Evolutionary conservation across 2,329 filamentous ascomycete genomes (phyloP).

Genomic region (Sarocladium oryzae): DNA sequence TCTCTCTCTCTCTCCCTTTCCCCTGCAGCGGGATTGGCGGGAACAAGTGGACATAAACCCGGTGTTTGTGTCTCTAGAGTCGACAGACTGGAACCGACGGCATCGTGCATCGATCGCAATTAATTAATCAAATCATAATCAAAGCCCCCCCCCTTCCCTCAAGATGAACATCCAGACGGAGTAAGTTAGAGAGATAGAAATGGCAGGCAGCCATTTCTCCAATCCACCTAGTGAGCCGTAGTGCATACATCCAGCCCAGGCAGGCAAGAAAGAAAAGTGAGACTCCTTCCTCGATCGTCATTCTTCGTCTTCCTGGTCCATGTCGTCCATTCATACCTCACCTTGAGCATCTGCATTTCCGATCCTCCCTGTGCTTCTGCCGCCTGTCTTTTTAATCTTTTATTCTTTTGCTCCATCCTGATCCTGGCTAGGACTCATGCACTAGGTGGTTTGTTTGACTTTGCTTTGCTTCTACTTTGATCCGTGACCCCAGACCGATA

Average conservation of each 20-base stretch:
- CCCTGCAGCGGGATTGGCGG: conserved; percentile 7
- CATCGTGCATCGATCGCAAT: neutral
- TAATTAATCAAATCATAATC: conserved; percentile 1
- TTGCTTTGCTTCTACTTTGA: too few relatives aligned
- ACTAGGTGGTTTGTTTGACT: too few relatives aligned
- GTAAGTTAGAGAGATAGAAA: too few relatives aligned
- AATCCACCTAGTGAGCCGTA: too few relatives aligned
- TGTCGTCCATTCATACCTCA: neutral
- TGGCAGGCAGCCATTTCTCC: too few relatives aligned
- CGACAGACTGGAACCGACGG: too few relatives aligned
- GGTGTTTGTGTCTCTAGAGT: neutral
- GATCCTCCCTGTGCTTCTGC: neutral
- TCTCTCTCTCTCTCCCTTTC: neutral
- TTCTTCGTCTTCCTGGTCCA: neutral
- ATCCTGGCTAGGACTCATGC: too few relatives aligned
- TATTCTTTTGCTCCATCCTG: neutral
- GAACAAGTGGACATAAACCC: neutral
- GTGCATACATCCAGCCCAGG: too few relatives aligned
- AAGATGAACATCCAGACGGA: neutral
- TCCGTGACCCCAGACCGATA: too few relatives aligned
- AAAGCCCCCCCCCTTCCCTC: neutral
- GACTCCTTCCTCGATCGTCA: neutral
- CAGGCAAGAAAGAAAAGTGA: neutral
- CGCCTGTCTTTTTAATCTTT: neutral
- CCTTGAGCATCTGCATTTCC: conserved; percentile 3